A percentile compares a stretch with the other conserved stretches of the same genome.
phyloP scores from a whole-genome alignment of 768 basidiomycete genomes.

The Kwoniella dendrophila region DNA sequence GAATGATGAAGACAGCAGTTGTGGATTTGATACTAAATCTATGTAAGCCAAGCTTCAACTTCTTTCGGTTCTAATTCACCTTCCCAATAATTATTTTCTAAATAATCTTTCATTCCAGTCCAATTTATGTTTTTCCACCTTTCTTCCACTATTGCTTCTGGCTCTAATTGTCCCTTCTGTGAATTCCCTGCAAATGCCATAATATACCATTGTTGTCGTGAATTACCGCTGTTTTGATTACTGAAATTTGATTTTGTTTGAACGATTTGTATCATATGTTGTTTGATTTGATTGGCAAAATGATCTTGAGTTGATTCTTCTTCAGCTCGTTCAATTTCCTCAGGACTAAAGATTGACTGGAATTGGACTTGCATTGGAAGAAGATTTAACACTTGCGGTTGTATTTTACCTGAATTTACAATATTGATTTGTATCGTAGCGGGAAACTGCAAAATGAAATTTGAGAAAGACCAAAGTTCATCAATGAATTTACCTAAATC shows the following conservation, averaged over 20 bases:
- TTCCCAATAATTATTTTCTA: conserved; percentile 1
- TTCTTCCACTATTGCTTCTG: background rate
- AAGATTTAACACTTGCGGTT: no score
- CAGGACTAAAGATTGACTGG: no score
- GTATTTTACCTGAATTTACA: background rate
- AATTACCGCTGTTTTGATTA: no score
- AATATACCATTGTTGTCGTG: background rate
- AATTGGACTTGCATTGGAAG: no score
- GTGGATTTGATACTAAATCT: no score
- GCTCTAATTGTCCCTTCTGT: background rate
- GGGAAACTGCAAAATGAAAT: background rate
- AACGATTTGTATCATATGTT: background rate
- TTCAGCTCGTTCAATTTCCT: background rate
- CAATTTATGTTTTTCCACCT: background rate
- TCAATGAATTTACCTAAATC: background rate
- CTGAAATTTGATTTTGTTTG: background rate
- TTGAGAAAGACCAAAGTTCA: background rate
- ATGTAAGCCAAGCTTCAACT: background rate
- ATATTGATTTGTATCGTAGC: background rate
- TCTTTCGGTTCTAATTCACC: conserved; percentile 1
- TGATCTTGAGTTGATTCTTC: background rate
- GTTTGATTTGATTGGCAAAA: background rate
- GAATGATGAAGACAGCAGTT: no score
- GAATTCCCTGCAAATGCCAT: background rate
- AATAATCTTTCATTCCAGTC: conserved; percentile 3